These are phyloP conservation scores for Ochetophila trinervis DNA, from an alignment of 306 rosid species.

Conservation along the genomic window DNA sequence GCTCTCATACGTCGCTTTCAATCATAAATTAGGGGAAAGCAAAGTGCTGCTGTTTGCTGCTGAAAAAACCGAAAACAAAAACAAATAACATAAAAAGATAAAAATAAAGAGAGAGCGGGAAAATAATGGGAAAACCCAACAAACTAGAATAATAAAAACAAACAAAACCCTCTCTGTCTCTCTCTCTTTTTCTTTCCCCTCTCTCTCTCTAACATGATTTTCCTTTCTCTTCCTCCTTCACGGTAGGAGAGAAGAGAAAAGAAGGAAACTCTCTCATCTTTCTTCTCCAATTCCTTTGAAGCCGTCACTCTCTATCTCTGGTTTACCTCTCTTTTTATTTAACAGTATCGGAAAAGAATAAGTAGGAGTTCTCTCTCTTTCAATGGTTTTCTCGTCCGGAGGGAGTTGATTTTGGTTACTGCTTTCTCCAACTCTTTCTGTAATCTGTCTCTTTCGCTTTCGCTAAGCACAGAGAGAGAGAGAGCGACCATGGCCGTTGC, in stretches of 20 bases:
- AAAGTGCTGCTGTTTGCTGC: conserved; percentile 30
- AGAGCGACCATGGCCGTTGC: conserved; percentile 51
- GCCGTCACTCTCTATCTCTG: not conserved
- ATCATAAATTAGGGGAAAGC: conserved; percentile 78
- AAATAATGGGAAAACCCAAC: not conserved
- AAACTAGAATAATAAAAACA: not conserved
- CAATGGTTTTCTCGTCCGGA: too few species aligned
- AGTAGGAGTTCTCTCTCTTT: too few species aligned
- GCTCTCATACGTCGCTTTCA: conserved; percentile 83
- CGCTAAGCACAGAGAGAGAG: not conserved
- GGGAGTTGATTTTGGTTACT: too few species aligned
- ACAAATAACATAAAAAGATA: not conserved
- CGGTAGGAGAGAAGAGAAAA: too few species aligned
- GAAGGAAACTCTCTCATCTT: not conserved
- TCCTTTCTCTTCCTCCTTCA: not conserved
- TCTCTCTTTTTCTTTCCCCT: not conserved
- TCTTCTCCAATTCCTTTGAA: not conserved
- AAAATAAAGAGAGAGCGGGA: conserved; percentile 24
- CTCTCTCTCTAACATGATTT: conserved; percentile 17
- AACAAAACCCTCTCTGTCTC: not conserved
- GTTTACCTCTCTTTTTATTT: too few species aligned
- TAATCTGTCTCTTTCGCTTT: not conserved
- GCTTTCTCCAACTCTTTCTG: not conserved
- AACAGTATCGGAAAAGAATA: too few species aligned
- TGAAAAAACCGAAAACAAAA: too few species aligned